Base-by-base conservation (phyloP, 129 eudicot genomes). In the Lonicera japonica region DNA sequence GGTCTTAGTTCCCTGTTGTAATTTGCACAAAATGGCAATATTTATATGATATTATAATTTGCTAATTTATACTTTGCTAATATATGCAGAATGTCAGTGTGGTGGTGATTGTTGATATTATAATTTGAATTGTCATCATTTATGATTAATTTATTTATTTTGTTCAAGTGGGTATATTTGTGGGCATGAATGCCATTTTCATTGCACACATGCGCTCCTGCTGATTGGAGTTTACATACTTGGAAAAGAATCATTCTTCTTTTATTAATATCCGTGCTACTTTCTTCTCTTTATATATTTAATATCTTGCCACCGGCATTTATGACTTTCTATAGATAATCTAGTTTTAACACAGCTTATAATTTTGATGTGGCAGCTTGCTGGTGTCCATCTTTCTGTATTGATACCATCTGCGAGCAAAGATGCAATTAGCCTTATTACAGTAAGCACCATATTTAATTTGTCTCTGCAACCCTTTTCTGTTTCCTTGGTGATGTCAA, bases 401-500 rank as follows among this genome's bases (percentile, higher is more conserved):
- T 47, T 88, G 65, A 51, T 94, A 58, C 96, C 99, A 58, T 90
- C 96, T 70, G 99, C 88, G 36, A 85, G 94, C 83, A 73, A 82
- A 61, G 95, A 85, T 77, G 99, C 89, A 58, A 76, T 88, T 46
- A 81, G 68, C 73, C 90, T 94, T 61, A 85, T 94, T 54, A 67
- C 76, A 2, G 99, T 88, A 67, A 79, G 89, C 50, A 13, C 55
- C 55, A 1, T 16, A 5, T n/a, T 16, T 1, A 50, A 3, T 29
- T 6, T 29, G 36, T 29, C 36, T 29, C 36, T 29, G 36, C 36
- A 1, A 3, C 8, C 55, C 8, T 3, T 50, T 3, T 17, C 9
- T 50, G 21, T 17, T 50, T 17, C 21, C 15, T 50, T 10, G 50
- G 50, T 8, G 50, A 21, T 62, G 2, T 39, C 34, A 11, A 16